A percentile compares a stretch with the other conserved stretches of the same genome.
These are phyloP conservation scores for Allomyces macrogynus DNA, from an alignment of 192 early-diverging fungal species.

Conservation along the genomic window DNA sequence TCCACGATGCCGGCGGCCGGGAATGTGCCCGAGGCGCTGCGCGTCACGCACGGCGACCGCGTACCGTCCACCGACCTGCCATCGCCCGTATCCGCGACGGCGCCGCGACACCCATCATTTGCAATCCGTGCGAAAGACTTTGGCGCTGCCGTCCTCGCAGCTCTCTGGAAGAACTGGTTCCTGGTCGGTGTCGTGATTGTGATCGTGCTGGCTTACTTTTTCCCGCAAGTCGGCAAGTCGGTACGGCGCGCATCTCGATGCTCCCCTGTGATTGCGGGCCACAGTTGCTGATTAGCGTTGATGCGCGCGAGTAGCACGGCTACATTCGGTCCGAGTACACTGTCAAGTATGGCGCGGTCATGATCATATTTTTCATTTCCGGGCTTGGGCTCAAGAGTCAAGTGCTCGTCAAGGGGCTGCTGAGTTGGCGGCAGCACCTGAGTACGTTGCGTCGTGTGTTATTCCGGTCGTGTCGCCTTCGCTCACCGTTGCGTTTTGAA, in stretches of 20 bases:
- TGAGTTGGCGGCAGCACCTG: conserved; percentile 36
- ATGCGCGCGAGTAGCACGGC: conserved; percentile 5
- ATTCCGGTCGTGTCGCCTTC: too few species aligned
- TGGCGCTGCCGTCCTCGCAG: background rate
- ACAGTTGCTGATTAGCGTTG: background rate
- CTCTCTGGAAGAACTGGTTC: conserved; percentile 30
- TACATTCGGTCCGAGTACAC: conserved; percentile 34
- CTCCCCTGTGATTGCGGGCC: background rate
- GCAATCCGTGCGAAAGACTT: too few species aligned
- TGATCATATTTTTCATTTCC: conserved; percentile 40
- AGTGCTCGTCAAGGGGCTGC: conserved; percentile 25
- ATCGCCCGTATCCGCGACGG: too few species aligned
- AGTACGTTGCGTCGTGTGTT: conserved; percentile 2
- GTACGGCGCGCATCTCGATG: background rate
- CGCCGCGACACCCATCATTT: too few species aligned
- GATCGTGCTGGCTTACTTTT: conserved; percentile 39
- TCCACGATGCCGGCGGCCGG: too few species aligned
- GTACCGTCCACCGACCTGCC: too few species aligned
- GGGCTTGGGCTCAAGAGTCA: conserved; percentile 37
- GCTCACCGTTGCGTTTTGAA: background rate
- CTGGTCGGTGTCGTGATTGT: conserved; percentile 34
- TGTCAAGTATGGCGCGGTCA: conserved; percentile 40
- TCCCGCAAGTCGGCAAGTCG: conserved; percentile 33
- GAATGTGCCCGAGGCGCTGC: too few species aligned
- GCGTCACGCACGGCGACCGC: too few species aligned